A percentile compares a stretch with the other conserved stretches of the same genome.
phyloP scores from a whole-genome alignment of 331 rosid genomes.

The Malus hybrid region DNA sequence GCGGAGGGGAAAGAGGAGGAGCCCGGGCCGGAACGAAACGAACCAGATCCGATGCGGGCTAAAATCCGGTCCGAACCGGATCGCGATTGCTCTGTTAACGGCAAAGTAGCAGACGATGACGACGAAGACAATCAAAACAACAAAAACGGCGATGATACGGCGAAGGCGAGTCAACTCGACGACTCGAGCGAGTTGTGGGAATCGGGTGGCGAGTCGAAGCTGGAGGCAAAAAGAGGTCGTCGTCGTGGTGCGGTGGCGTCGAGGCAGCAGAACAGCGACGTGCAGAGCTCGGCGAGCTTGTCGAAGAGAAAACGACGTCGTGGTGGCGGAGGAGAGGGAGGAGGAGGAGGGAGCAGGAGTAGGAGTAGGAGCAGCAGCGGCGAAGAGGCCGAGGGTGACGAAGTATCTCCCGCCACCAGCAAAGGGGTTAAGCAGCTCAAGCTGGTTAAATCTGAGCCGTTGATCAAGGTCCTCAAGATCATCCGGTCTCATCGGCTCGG shows the following conservation, averaged over 20 bases:
- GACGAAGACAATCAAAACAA: neutral
- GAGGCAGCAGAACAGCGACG: slow-evolving; percentile 43
- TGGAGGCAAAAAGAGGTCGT: slow-evolving; percentile 7
- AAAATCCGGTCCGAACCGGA: slow-evolving; percentile 9
- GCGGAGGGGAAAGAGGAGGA: neutral
- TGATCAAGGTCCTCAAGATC: slow-evolving; percentile 30
- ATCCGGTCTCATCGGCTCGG: slow-evolving; percentile 46
- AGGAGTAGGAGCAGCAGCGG: slow-evolving; percentile 28
- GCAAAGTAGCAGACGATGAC: slow-evolving; percentile 7
- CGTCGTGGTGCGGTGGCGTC: neutral
- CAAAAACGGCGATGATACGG: neutral
- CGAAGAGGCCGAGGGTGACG: slow-evolving; percentile 43
- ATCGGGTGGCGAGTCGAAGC: slow-evolving; percentile 30
- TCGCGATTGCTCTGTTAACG: slow-evolving; percentile 6
- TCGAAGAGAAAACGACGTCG: slow-evolving; percentile 33
- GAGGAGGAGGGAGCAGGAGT: neutral
- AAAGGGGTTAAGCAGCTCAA: slow-evolving; percentile 14
- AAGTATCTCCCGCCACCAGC: slow-evolving; percentile 47
- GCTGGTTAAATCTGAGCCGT: slow-evolving; percentile 43
- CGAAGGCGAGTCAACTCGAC: slow-evolving; percentile 5
- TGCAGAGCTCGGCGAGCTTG: slow-evolving; percentile 41
- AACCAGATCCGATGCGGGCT: slow-evolving; percentile 21
- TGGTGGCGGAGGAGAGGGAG: slow-evolving; percentile 7
- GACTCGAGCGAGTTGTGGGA: slow-evolving; percentile 28
- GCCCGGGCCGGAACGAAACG: slow-evolving; percentile 8